Percentiles rank a stretch among this genome's conserved stretches.
Evolutionary conservation across 768 basidiomycete genomes (phyloP).

Genomic region (Melanogaster broomeanus): DNA sequence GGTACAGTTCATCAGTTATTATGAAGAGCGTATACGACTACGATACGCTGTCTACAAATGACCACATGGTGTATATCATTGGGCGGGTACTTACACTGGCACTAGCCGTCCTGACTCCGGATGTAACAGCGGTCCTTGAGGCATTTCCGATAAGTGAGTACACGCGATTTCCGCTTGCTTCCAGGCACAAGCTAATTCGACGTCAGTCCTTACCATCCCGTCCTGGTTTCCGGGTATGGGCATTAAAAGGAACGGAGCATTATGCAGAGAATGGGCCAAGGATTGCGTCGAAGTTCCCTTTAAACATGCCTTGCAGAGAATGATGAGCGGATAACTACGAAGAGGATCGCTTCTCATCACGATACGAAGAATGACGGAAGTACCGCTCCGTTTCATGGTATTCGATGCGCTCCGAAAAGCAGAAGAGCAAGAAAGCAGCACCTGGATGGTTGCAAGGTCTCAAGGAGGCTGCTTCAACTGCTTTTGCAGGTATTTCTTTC

Average conservation of each 20-base stretch:
- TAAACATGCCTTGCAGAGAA: constrained; percentile 23
- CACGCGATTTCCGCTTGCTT: not conserved
- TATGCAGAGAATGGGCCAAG: constrained; percentile 4
- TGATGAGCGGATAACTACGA: constrained; percentile 18
- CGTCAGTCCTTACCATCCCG: constrained; percentile 15
- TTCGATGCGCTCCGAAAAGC: constrained; percentile 12
- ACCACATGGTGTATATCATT: constrained; percentile 9
- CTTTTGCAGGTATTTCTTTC: constrained; percentile 7
- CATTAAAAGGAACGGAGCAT: constrained; percentile 12
- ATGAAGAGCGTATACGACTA: constrained; percentile 17
- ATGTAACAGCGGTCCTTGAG: constrained; percentile 10
- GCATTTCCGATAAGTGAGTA: constrained; percentile 16
- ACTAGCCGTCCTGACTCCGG: constrained; percentile 1
- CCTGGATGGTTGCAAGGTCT: constrained; percentile 4
- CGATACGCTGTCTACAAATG: constrained; percentile 14
- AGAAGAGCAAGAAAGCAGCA: not conserved
- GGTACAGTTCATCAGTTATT: constrained; percentile 28
- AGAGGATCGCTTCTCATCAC: not conserved
- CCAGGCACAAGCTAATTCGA: not conserved
- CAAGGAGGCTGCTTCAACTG: constrained; percentile 17
- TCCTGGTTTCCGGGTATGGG: constrained; percentile 20
- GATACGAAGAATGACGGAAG: constrained; percentile 6
- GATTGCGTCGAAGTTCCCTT: constrained; percentile 28
- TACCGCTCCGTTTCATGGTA: constrained; percentile 13
- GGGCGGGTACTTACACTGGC: constrained; percentile 7